Percentiles rank a stretch among this genome's conserved stretches.
Evolutionary conservation across 495 filamentous ascomycete genomes (phyloP).

Genomic region (Geoglossum glabrum): DNA sequence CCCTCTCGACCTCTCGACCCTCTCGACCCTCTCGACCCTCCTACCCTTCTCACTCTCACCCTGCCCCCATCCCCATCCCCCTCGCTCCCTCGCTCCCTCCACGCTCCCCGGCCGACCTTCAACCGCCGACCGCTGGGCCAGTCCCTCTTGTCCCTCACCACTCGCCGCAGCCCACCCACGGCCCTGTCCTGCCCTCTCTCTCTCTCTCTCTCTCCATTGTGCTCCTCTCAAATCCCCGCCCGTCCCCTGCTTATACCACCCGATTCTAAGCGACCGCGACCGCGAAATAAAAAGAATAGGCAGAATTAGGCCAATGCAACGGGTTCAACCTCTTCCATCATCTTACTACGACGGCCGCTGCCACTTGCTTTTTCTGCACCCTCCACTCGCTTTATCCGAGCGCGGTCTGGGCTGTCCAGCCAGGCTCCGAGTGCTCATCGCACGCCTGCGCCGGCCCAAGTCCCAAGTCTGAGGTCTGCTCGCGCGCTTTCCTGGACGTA

Average conservation of each 20-base stretch:
- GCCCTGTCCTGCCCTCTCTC: neutral
- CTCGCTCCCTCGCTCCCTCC: too few species aligned
- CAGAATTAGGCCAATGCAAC: neutral
- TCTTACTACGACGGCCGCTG: neutral
- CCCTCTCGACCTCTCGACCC: too few species aligned
- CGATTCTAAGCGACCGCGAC: neutral
- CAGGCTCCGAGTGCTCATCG: neutral
- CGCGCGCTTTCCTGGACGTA: too few species aligned
- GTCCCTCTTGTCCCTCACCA: too few species aligned
- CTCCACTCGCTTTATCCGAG: conserved; percentile 3
- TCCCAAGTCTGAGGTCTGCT: too few species aligned
- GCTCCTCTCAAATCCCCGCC: neutral
- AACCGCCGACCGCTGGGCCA: too few species aligned
- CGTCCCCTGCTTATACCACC: neutral
- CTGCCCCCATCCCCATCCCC: too few species aligned
- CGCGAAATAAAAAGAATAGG: neutral
- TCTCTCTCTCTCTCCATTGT: neutral
- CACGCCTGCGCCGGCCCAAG: neutral
- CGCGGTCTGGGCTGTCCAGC: neutral
- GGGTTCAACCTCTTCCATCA: neutral
- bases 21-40: too few species aligned
- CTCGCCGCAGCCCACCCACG: neutral
- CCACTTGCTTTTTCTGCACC: neutral
- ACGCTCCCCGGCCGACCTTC: too few species aligned
- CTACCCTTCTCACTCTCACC: too few species aligned